Base-by-base conservation (phyloP, 495 filamentous ascomycete genomes). In the Friedmanniomyces endolithicus region DNA sequence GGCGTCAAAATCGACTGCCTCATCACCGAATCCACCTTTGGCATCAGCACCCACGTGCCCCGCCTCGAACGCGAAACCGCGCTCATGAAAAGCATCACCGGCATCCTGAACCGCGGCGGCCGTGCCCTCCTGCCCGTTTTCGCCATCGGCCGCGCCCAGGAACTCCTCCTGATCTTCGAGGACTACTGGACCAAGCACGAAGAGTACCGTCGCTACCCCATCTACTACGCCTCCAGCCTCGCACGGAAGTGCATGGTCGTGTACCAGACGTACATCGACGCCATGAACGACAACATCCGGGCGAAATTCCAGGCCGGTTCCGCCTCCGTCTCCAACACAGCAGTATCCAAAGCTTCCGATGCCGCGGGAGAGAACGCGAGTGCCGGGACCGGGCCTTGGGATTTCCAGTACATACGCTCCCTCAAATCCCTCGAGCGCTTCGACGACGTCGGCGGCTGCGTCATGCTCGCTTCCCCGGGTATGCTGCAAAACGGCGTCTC, bases 271-370 rank as follows among this genome's bases (percentile, higher is more conserved):
- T 97, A 96, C 64, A 85, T 95, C 55, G 84, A 86, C 50, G 86
- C 88, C 24, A 98, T 98, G 92, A 98, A 98, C 66, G 90, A 95
- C 66, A 96, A 95, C 62, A 97, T 98, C 70, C 95, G 94, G 64
- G 78, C 85, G 1, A 76, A 92, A 8, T 94, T 94, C 71, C 54
- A 62, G 24, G 47, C 52, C 33, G 52, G 34, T 6, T 31, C 29
- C 14, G n/a, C 37, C 20, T 6, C 27, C 33, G 23, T 25, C 19
- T 25, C 19, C 23, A n/a, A 27, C 29, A 4, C 27, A 20, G 23
- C 37, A 23, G n/a, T 11, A 6, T 1, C 35, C 46, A 23, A 33
- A 24, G n/a, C n/a, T n/a, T n/a, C n/a, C n/a, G 40, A 35, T 76
- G 85, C 19, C 84, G 90, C 31, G 19, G 64, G 78, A 86, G 25